Base-by-base conservation (phyloP, 2,329 filamentous ascomycete species). In the Penicillium carneum region DNA sequence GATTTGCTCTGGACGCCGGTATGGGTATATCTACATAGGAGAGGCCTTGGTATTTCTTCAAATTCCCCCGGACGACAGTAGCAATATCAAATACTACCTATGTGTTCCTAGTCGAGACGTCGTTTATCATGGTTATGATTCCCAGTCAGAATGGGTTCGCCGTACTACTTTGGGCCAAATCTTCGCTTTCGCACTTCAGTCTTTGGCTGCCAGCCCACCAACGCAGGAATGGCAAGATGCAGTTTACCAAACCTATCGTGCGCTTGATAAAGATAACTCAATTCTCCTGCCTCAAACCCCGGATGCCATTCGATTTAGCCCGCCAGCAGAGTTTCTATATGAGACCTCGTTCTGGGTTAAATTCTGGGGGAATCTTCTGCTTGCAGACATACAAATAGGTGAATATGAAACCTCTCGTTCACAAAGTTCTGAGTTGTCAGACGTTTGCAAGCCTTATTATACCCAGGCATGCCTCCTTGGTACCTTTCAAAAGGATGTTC, bases 21-120 rank as follows among this genome's bases (percentile, higher is more conserved):
- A 71, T 52, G 70, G 73, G 5, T 75, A 69, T 49, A 68, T 76
- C 34, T 68, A 64, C 39, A 76, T 69, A 16, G 72, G 71, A 38
- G 71, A 74, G 64, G 69, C 69, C 16, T 72, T 71, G 64, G 65
- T 75, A 38, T 76, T 74, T 48, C 66, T 76, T 5, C 49, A 68
- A 45, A 74, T 75, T 42, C 63, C 63, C 9, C 49, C 65, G 7
- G 31, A 59, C 26, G 61, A 74, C 56, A 65, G 66, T 1, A 68
- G 63, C 1, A 41, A 68, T 39, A 43, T 73, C 43, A 57, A 72
- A 52, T 72, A 71, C 54, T 69, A 59, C 48, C 61, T 74, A 23
- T 71, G 63, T 63, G 45, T 71, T 34, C 71, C 68, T 14, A 65
- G 69, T 61, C 61, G 63, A 49, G 72, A 74, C 29, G 65, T 74